Percentiles rank a stretch among this genome's conserved stretches.
Evolutionary conservation across 2,329 filamentous ascomycete species (phyloP).

Genomic region (Leptographium procerum): DNA sequence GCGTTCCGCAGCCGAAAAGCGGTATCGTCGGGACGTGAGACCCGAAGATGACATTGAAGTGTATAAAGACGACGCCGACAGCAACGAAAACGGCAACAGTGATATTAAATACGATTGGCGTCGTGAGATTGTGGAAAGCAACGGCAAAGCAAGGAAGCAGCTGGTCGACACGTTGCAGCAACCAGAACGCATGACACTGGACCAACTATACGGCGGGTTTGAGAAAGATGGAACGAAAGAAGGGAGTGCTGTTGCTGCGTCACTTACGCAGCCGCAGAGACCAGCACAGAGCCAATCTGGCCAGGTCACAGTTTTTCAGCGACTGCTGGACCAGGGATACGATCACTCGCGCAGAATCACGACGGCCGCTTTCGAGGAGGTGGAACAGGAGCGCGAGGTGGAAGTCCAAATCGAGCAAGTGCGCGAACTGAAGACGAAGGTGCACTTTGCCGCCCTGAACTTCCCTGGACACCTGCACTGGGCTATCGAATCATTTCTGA

Average conservation of each 20-base stretch:
- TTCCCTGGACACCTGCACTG: constrained; percentile 3
- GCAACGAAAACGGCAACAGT: constrained; percentile 25
- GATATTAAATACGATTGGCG: constrained; percentile 1
- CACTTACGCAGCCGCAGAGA: too few species aligned
- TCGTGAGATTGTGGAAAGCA: constrained; percentile 19
- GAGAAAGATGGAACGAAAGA: too few species aligned
- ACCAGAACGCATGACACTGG: constrained; percentile 43
- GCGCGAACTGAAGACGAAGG: constrained; percentile 17
- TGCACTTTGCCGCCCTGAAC: background rate
- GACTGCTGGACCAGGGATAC: too few species aligned
- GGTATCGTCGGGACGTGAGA: background rate
- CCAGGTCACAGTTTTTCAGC: too few species aligned
- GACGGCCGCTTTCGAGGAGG: constrained; percentile 41
- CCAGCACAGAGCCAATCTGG: too few species aligned
- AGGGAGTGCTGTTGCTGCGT: too few species aligned
- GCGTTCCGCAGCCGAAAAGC: constrained; percentile 22
- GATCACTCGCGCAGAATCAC: too few species aligned
- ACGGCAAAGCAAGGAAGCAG: constrained; percentile 13
- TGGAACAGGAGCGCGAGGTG: constrained; percentile 47
- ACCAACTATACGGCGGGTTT: constrained; percentile 39
- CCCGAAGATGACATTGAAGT: background rate
- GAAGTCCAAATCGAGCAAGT: constrained; percentile 46
- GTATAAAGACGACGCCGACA: background rate
- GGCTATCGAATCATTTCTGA: constrained; percentile 1
- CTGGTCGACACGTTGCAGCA: constrained; percentile 31